Evolutionary conservation across 2,329 filamentous ascomycete species (phyloP).

Genomic region (Elsinoe australis): DNA sequence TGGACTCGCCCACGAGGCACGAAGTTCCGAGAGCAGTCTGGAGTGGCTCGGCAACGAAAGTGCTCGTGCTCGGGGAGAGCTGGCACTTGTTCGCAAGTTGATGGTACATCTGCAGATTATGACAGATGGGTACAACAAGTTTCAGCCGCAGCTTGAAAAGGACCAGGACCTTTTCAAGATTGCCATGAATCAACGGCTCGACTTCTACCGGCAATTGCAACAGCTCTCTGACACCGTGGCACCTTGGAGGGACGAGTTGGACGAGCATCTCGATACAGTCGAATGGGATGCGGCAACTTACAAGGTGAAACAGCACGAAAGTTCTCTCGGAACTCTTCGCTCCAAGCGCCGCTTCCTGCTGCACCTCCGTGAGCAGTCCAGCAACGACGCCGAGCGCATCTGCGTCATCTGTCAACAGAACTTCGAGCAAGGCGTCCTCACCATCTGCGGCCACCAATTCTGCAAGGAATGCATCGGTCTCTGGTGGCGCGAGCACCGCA

Average conservation of each 20-base stretch:
- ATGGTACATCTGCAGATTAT: constrained; percentile 52
- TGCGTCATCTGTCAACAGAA: constrained; percentile 79
- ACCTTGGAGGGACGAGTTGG: constrained; percentile 59
- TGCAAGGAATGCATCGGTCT: constrained; percentile 77
- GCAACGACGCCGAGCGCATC: constrained; percentile 49
- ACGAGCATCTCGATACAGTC: constrained; percentile 47
- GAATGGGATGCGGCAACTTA: constrained; percentile 38
- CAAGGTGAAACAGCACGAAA: constrained; percentile 47
- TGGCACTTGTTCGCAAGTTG: constrained; percentile 56
- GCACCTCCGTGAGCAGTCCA: constrained; percentile 56
- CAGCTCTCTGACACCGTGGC: constrained; percentile 81
- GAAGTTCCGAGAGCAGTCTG: constrained; percentile 53
- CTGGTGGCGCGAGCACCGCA: constrained; percentile 69
- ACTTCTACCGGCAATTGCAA: constrained; percentile 87
- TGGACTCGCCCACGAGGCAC: constrained; percentile 60
- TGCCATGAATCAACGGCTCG: constrained; percentile 76
- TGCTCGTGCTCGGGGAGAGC: constrained; percentile 53
- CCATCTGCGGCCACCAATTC: constrained; percentile 84
- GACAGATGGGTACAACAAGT: constrained; percentile 46
- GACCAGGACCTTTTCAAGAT: constrained; percentile 69
- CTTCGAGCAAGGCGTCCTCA: constrained; percentile 74
- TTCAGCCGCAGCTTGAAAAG: constrained; percentile 48
- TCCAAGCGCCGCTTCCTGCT: constrained; percentile 69
- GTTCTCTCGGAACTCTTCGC: constrained; percentile 54
- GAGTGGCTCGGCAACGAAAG: constrained; percentile 51